Conservation (phyloP, 2,329 filamentous ascomycete genomes). For the Microascus cirrosus region DNA sequence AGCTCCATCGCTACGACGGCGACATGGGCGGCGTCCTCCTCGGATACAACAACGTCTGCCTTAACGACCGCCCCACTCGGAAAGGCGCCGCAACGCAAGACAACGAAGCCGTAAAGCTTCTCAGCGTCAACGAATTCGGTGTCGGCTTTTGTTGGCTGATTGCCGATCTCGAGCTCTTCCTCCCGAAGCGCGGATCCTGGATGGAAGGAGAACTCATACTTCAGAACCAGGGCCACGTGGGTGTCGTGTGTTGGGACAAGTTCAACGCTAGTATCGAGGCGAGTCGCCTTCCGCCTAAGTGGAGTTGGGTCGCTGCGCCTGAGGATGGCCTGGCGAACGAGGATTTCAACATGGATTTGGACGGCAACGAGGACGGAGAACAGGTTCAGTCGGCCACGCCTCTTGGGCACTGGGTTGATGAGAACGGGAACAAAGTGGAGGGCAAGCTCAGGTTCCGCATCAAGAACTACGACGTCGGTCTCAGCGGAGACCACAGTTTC, state of each 20-base stretch:
- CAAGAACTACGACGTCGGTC: slow-evolving; percentile 71
- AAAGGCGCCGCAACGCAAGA: slow-evolving; percentile 34
- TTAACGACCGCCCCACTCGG: slow-evolving; percentile 49
- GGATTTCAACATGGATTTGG: slow-evolving; percentile 1
- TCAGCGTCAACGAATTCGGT: slow-evolving; percentile 68
- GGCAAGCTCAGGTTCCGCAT: slow-evolving; percentile 68
- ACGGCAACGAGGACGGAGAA: neutral
- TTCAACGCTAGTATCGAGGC: slow-evolving; percentile 86
- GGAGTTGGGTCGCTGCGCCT: slow-evolving; percentile 55
- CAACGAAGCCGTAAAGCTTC: slow-evolving; percentile 28
- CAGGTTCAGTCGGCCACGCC: neutral
- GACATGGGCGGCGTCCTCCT: slow-evolving; percentile 64
- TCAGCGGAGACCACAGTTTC: slow-evolving; percentile 66
- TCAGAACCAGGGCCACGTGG: slow-evolving; percentile 80
- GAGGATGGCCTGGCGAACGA: neutral
- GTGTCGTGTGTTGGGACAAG: slow-evolving; percentile 78
- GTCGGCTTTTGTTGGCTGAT: slow-evolving; percentile 83
- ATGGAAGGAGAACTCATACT: slow-evolving; percentile 77
- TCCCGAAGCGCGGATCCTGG: slow-evolving; percentile 59
- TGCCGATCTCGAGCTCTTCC: slow-evolving; percentile 74
- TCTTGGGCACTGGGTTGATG: slow-evolving; percentile 64
- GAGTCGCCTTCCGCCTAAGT: slow-evolving; percentile 61
- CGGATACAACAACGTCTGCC: slow-evolving; percentile 56
- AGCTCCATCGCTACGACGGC: slow-evolving; percentile 67
- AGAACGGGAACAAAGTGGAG: slow-evolving; percentile 54